A percentile compares a stretch with the other conserved stretches of the same genome.
Conservation (phyloP, 495 filamentous ascomycete genomes). For the Tuber indicum region DNA sequence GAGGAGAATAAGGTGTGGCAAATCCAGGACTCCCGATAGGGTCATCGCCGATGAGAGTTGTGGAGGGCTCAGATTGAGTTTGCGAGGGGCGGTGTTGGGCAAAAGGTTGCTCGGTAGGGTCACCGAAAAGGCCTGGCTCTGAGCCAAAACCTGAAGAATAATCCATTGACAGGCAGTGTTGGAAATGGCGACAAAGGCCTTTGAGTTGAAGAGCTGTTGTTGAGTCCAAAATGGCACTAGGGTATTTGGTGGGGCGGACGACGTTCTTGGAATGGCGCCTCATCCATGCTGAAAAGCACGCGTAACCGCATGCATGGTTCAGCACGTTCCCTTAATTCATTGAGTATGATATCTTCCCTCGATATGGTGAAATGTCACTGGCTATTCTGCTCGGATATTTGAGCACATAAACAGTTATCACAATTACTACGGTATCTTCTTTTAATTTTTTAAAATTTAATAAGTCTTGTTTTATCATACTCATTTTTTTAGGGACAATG, state of each 20-base stretch:
- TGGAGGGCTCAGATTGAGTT: constrained; percentile 9
- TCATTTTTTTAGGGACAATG: neutral
- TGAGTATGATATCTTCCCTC: neutral
- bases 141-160: constrained; percentile 37
- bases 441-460: neutral
- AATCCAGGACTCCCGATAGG: constrained; percentile 16
- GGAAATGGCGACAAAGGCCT: neutral
- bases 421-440: neutral
- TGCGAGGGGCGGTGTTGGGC: constrained; percentile 22
- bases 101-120: constrained; percentile 38
- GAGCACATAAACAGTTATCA: neutral
- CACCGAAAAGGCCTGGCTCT: constrained; percentile 34
- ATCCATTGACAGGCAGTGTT: constrained; percentile 26
- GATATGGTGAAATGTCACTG: neutral
- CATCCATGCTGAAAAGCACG: neutral
- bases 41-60: constrained; percentile 23
- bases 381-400: neutral
- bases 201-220: constrained; percentile 9
- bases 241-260: neutral
- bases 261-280: neutral
- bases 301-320: neutral
- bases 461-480: neutral
- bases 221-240: neutral
- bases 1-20: constrained; percentile 12
- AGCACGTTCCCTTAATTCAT: neutral